Evolutionary conservation across 2,329 filamentous ascomycete species (phyloP).

Genomic region (Davidsoniella virescens): DNA sequence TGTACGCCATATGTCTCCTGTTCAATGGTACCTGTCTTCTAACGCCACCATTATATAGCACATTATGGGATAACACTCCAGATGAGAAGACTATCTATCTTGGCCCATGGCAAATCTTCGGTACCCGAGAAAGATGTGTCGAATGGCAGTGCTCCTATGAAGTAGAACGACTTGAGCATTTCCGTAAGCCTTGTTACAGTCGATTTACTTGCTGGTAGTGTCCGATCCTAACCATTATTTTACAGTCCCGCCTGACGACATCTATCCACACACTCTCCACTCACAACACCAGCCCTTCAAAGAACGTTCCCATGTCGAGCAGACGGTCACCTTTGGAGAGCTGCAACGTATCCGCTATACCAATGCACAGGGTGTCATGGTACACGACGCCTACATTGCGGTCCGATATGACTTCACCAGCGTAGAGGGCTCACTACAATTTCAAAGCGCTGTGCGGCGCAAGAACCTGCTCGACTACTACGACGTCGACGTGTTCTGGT

Average conservation of each 20-base stretch:
- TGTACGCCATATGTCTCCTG: slow-evolving; percentile 22
- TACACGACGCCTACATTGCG: slow-evolving; percentile 32
- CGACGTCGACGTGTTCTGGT: slow-evolving; percentile 37
- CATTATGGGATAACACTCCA: slow-evolving; percentile 32
- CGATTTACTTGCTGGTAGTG: slow-evolving; percentile 18
- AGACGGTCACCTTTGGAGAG: slow-evolving; percentile 31
- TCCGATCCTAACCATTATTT: no score
- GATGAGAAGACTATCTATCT: slow-evolving; percentile 35
- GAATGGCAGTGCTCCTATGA: slow-evolving; percentile 37
- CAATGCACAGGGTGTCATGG: slow-evolving; percentile 28
- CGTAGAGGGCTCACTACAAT: slow-evolving; percentile 29
- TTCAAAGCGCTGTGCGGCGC: slow-evolving; percentile 32
- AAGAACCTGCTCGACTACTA: slow-evolving; percentile 34
- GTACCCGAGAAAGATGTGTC: slow-evolving; percentile 31
- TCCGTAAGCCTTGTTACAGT: slow-evolving; percentile 22
- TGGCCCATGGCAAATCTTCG: slow-evolving; percentile 36
- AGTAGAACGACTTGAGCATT: slow-evolving; percentile 35
- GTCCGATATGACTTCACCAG: slow-evolving; percentile 36
- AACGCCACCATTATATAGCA: slow-evolving; percentile 20
- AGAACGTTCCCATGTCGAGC: slow-evolving; percentile 33
- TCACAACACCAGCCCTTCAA: slow-evolving; percentile 34
- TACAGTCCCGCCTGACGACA: no score
- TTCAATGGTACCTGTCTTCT: no score
- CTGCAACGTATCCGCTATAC: slow-evolving; percentile 33
- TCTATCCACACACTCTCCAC: slow-evolving; percentile 30